phyloP scores from a whole-genome alignment of 2,329 filamentous ascomycete species.

The Diaporthe sp. region DNA sequence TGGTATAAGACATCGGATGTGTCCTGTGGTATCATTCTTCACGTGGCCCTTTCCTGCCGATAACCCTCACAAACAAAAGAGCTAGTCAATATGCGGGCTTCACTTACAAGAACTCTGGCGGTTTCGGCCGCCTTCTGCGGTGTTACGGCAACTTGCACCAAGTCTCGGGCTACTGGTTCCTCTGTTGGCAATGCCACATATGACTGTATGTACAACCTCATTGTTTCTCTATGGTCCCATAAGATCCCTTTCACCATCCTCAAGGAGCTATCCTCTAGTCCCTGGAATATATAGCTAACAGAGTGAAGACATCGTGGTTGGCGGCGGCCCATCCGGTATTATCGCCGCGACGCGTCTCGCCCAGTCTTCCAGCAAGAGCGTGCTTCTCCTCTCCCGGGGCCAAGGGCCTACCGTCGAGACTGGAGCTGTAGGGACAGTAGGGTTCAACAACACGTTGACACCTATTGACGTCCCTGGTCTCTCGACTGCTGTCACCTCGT shows the following conservation, averaged over 20 bases:
- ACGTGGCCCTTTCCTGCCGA: background rate
- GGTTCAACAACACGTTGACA: background rate
- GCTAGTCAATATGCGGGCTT: background rate
- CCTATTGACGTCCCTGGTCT: constrained; percentile 22
- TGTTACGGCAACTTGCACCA: background rate
- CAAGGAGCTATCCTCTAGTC: rapidly evolving
- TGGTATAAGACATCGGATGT: background rate
- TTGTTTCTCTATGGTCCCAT: background rate
- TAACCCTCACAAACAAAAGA: background rate
- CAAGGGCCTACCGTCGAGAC: constrained; percentile 2
- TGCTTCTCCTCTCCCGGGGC: constrained; percentile 18
- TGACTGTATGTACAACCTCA: background rate
- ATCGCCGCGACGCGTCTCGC: constrained; percentile 21
- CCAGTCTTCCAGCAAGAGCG: constrained; percentile 25
- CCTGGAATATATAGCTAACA: background rate
- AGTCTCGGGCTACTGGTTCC: background rate
- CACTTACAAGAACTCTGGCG: constrained; percentile 6
- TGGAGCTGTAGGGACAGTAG: background rate
- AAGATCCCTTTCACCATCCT: background rate
- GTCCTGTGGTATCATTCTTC: background rate
- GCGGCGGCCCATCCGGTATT: constrained; percentile 11
- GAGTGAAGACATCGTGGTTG: constrained; percentile 1
- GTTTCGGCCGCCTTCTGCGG: background rate
- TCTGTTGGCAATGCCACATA: constrained; percentile 17
- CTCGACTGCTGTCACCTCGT: constrained; percentile 25